phyloP scores from a whole-genome alignment of 2,329 filamentous ascomycete genomes.

The Cytospora chrysosperma region DNA sequence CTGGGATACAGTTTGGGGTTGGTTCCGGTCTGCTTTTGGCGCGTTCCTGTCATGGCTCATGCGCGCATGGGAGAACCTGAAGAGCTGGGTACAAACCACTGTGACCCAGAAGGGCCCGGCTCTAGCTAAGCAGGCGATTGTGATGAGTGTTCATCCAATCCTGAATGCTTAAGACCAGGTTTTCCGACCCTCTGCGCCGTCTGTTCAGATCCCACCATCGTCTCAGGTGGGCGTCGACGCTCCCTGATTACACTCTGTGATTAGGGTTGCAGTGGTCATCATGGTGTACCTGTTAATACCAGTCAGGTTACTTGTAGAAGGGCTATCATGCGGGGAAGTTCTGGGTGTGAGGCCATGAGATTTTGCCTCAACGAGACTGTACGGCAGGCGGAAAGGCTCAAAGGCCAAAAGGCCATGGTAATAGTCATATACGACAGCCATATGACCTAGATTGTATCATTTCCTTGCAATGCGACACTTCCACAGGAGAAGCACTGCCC shows the following conservation, averaged over 20 bases:
- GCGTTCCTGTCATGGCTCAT: slow-evolving; percentile 11
- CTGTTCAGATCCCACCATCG: too few relatives aligned
- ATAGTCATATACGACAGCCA: not conserved
- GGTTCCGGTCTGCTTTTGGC: slow-evolving; percentile 22
- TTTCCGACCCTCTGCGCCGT: too few relatives aligned
- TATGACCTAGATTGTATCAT: not conserved
- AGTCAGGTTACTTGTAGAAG: not conserved
- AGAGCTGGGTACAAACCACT: slow-evolving; percentile 14
- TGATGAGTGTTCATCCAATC: slow-evolving; percentile 2
- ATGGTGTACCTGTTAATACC: not conserved
- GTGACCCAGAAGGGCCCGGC: not conserved
- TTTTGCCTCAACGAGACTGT: not conserved
- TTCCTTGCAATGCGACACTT: not conserved
- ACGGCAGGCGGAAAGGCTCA: not conserved
- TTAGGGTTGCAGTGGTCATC: not conserved
- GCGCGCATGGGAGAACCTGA: slow-evolving; percentile 24
- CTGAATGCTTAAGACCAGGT: not conserved
- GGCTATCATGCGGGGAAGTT: not conserved
- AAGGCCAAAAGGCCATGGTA: not conserved
- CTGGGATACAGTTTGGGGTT: slow-evolving; percentile 22
- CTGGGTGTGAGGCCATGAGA: not conserved
- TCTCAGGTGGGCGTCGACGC: not conserved
- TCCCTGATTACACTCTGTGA: not conserved
- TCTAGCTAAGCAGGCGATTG: slow-evolving; percentile 4
- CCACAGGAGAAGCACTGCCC: not conserved